Conservation (phyloP, 495 filamentous ascomycete species). For the Lentithecium fluviatile region DNA sequence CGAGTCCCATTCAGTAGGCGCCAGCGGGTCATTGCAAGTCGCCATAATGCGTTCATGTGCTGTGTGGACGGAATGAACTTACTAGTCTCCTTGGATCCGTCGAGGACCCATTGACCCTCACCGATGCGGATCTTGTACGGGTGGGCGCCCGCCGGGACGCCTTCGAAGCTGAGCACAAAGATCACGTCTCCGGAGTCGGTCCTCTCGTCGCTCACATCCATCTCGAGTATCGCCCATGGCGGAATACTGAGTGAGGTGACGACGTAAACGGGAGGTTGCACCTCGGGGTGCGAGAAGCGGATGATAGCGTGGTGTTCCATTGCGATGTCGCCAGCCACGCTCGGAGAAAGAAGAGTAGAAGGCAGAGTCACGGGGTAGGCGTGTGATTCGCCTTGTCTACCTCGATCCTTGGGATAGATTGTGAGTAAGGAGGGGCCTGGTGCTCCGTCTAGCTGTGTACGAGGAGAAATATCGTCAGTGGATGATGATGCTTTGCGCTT, state of each 20-base stretch:
- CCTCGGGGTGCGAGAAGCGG: conserved; percentile 56
- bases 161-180: conserved; percentile 43
- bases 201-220: conserved; percentile 47
- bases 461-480: conserved; percentile 17
- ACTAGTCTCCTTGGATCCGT: conserved; percentile 56
- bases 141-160: conserved; percentile 53
- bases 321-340: background rate
- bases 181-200: conserved; percentile 35
- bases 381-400: background rate
- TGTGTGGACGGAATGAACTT: conserved; percentile 18
- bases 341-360: background rate
- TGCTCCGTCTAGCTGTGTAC: background rate
- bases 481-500: conserved; percentile 8
- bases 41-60: too few relatives aligned
- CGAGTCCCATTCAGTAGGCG: background rate
- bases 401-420: background rate
- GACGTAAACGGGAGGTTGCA: conserved; percentile 61
- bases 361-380: background rate
- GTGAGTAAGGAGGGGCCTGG: background rate
- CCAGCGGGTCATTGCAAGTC: background rate
- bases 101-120: conserved; percentile 60
- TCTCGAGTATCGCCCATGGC: conserved; percentile 62
- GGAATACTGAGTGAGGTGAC: conserved; percentile 65
- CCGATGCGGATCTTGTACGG: conserved; percentile 72
- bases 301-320: conserved; percentile 48